Percentiles rank a stretch among this genome's conserved stretches.
phyloP scores from a whole-genome alignment of 495 filamentous ascomycete species.

The Neurospora sp. region DNA sequence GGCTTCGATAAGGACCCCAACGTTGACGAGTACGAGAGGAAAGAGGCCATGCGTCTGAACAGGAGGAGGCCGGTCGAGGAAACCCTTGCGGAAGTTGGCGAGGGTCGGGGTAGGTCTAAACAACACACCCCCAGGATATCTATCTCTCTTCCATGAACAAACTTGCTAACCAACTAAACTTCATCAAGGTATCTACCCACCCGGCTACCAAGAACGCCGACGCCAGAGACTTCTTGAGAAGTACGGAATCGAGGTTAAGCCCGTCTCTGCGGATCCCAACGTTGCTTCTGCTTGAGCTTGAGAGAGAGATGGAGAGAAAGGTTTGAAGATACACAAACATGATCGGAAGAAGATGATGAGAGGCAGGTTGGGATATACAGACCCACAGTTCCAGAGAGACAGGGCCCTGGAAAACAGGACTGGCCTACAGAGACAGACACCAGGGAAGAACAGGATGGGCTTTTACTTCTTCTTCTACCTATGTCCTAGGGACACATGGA shows the following conservation, averaged over 20 bases:
- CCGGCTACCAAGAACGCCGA: constrained; percentile 81
- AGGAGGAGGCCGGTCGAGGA: constrained; percentile 70
- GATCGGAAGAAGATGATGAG: neutral
- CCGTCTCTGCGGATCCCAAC: constrained; percentile 33
- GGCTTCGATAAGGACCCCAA: constrained; percentile 42
- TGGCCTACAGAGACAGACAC: neutral
- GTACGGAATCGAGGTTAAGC: constrained; percentile 76
- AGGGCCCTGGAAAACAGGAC: neutral
- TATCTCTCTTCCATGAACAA: neutral
- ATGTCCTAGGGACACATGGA: neutral
- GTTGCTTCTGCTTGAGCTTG: constrained; percentile 4
- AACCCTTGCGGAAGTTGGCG: constrained; percentile 73
- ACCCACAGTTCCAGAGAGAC: neutral
- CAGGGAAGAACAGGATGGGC: neutral
- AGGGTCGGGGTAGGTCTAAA: constrained; percentile 66
- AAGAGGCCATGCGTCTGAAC: constrained; percentile 63
- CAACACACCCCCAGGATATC: neutral
- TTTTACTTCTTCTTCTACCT: neutral
- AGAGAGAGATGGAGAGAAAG: neutral
- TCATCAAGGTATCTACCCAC: constrained; percentile 61
- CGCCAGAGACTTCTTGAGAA: constrained; percentile 74
- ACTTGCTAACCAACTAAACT: neutral
- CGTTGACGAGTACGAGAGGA: constrained; percentile 72
- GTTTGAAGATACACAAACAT: neutral
- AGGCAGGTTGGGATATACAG: neutral